These are phyloP conservation scores for Chaetomiaceae sp. DNA, from an alignment of 2,329 filamentous ascomycete species.

Conservation along the genomic window DNA sequence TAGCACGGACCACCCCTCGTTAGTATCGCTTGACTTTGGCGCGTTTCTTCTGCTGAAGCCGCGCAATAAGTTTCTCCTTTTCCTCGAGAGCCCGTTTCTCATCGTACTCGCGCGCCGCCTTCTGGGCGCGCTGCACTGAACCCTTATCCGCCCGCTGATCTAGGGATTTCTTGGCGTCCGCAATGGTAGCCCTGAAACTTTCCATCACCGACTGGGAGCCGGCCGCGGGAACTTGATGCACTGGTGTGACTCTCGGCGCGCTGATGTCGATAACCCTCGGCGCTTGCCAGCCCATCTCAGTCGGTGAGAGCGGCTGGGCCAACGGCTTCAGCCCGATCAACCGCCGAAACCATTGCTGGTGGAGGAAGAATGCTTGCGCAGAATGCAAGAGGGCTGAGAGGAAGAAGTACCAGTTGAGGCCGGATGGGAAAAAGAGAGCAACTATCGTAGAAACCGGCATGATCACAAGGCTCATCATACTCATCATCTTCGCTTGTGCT, in stretches of 20 bases:
- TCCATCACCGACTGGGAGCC: conserved; percentile 13
- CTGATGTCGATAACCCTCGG: conserved; percentile 30
- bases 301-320: neutral
- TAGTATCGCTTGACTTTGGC: conserved; percentile 9
- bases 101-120: conserved; percentile 30
- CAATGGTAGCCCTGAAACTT: conserved; percentile 19
- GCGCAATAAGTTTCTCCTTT: conserved; percentile 22
- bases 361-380: conserved; percentile 43
- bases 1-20: neutral
- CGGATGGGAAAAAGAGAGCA: conserved; percentile 44
- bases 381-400: conserved; percentile 36
- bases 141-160: conserved; percentile 15
- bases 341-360: conserved; percentile 36
- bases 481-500: conserved; percentile 32
- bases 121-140: conserved; percentile 3
- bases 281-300: conserved; percentile 28
- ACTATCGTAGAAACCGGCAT: conserved; percentile 36
- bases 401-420: conserved; percentile 61
- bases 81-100: conserved; percentile 28
- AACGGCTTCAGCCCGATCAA: conserved; percentile 37
- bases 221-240: neutral
- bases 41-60: conserved; percentile 16
- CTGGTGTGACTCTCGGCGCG: conserved; percentile 10
- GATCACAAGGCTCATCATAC: conserved; percentile 34
- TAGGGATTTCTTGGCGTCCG: conserved; percentile 21